These are phyloP conservation scores for Kodamaea fungicola DNA, from an alignment of 1,139 yeast genomes.

Conservation along the genomic window DNA sequence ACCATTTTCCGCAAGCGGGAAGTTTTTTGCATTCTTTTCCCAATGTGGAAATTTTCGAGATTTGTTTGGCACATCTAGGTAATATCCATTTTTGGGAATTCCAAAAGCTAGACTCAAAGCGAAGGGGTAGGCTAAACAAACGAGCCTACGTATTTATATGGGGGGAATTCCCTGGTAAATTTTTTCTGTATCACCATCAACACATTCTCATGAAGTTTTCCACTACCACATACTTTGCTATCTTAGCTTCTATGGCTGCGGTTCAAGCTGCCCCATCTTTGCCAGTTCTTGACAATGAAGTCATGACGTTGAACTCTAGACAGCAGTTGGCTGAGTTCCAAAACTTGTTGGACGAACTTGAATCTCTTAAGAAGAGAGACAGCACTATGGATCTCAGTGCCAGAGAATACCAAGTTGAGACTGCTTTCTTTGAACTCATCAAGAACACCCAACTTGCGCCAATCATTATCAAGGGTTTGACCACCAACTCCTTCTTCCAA, in stretches of 20 bases:
- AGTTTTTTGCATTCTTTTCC: neutral
- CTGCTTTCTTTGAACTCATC: slow-evolving; percentile 39
- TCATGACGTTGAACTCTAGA: slow-evolving; percentile 8
- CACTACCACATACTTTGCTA: slow-evolving; percentile 15
- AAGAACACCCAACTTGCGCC: slow-evolving; percentile 41
- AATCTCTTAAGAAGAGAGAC: slow-evolving; percentile 29
- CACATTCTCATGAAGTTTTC: slow-evolving; percentile 5
- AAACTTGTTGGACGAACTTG: slow-evolving; percentile 20
- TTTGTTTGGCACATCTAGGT: too few species aligned
- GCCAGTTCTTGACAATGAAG: slow-evolving; percentile 6
- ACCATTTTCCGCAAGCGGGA: neutral
- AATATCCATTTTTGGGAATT: too few species aligned
- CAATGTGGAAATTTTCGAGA: neutral
- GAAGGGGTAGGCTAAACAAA: too few species aligned
- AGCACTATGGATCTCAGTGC: slow-evolving; percentile 17
- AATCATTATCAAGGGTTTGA: slow-evolving; percentile 33
- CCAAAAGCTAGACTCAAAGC: too few species aligned
- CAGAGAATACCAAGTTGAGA: slow-evolving; percentile 34
- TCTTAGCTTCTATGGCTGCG: slow-evolving; percentile 25
- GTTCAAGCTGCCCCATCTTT: slow-evolving; percentile 29
- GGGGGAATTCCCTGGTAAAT: too few species aligned
- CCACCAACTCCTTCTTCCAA: slow-evolving; percentile 30
- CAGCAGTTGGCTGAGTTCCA: slow-evolving; percentile 18
- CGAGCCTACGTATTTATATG: too few species aligned
- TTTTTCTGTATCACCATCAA: too few species aligned